Evolutionary conservation across 2,329 filamentous ascomycete species (phyloP).

Genomic region (Penicillium sp.): DNA sequence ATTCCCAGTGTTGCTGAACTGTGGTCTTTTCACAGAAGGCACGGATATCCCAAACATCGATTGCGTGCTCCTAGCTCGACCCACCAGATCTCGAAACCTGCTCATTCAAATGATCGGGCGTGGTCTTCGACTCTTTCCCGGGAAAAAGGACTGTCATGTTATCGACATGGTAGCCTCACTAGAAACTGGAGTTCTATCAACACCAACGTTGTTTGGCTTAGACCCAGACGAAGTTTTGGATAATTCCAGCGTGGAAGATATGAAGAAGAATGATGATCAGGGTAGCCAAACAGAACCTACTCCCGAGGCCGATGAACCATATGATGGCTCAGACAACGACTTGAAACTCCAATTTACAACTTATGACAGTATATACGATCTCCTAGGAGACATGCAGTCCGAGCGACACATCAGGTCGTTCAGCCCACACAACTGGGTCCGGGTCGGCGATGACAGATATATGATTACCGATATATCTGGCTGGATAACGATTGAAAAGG

Average conservation of each 20-base stretch:
- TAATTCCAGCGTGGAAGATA: conserved; percentile 60
- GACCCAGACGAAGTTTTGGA: conserved; percentile 76
- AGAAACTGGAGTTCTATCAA: conserved; percentile 79
- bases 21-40: conserved; percentile 93
- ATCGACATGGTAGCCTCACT: conserved; percentile 94
- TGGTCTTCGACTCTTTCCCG: conserved; percentile 77
- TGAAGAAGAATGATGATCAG: conserved; percentile 53
- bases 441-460: conserved; percentile 67
- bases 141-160: conserved; percentile 85
- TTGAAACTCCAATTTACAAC: conserved; percentile 75
- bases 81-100: conserved; percentile 88
- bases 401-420: conserved; percentile 76
- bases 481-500: conserved; percentile 54
- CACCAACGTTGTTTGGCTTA: conserved; percentile 88
- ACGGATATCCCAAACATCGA: conserved; percentile 98
- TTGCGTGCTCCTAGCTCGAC: conserved; percentile 81
- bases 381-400: conserved; percentile 75
- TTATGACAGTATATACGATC: conserved; percentile 87
- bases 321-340: conserved; percentile 29
- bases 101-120: conserved; percentile 97
- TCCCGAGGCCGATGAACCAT: conserved; percentile 11
- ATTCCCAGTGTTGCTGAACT: conserved; percentile 88
- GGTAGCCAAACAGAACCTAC: background rate
- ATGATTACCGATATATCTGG: conserved; percentile 66
- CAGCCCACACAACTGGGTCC: conserved; percentile 79